Evolutionary conservation across 805 yeast species (phyloP).

Genomic region (Grigorovia humatica): DNA sequence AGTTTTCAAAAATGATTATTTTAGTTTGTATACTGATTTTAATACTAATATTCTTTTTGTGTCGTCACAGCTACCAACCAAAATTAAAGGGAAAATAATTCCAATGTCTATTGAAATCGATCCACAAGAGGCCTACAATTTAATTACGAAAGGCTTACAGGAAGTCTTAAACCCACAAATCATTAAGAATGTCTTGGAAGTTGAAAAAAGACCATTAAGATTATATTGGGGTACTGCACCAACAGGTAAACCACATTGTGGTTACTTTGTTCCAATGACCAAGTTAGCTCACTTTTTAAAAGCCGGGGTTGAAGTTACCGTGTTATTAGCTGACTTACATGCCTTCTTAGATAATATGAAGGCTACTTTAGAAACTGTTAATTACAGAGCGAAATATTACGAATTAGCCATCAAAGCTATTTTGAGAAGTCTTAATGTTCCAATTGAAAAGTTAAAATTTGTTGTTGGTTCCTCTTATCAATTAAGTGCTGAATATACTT

Average conservation of each 20-base stretch:
- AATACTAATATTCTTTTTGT: too few species aligned
- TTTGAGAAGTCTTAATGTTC: slow-evolving; percentile 76
- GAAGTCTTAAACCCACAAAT: slow-evolving; percentile 85
- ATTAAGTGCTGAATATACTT: slow-evolving; percentile 59
- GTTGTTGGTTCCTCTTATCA: slow-evolving; percentile 89
- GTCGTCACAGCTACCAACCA: too few species aligned
- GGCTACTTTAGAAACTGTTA: slow-evolving; percentile 88
- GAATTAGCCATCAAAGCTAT: slow-evolving; percentile 77
- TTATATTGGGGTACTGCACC: slow-evolving; percentile 99
- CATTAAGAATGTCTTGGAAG: slow-evolving; percentile 73
- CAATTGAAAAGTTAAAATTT: slow-evolving; percentile 78
- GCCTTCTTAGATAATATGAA: slow-evolving; percentile 98
- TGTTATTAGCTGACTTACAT: slow-evolving; percentile 87
- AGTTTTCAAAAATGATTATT: background rate
- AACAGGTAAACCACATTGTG: slow-evolving; percentile 97
- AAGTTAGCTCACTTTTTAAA: slow-evolving; percentile 87
- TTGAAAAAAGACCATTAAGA: slow-evolving; percentile 69
- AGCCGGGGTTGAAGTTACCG: slow-evolving; percentile 93
- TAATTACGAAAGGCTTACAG: slow-evolving; percentile 79
- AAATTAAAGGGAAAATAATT: too few species aligned
- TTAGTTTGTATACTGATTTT: background rate
- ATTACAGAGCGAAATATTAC: slow-evolving; percentile 82
- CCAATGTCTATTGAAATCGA: slow-evolving; percentile 19
- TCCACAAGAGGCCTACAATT: slow-evolving; percentile 55
- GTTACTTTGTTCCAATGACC: slow-evolving; percentile 96